A percentile compares a stretch with the other conserved stretches of the same genome.
Evolutionary conservation across 768 basidiomycete genomes (phyloP).

Genomic region (Neoboletus brunneissimus): DNA sequence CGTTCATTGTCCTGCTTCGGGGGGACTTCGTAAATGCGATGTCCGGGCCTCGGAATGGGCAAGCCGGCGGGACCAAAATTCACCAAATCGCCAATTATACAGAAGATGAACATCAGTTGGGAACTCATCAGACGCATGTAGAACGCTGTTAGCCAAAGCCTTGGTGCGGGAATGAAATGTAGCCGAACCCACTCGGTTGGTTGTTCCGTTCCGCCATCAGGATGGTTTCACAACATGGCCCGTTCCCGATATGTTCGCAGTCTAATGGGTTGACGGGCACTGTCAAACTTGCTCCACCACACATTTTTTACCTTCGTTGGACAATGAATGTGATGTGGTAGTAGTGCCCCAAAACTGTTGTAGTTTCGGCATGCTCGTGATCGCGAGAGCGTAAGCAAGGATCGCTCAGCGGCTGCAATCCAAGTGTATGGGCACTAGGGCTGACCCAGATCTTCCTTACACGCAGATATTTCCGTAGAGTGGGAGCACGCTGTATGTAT

Average conservation of each 20-base stretch:
- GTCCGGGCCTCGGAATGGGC: background rate
- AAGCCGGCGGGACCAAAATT: background rate
- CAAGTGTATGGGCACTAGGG: background rate
- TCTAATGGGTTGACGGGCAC: too few species aligned
- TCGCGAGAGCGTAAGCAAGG: background rate
- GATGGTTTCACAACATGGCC: background rate
- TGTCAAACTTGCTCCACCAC: too few species aligned
- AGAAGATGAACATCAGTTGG: background rate
- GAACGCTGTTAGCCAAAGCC: background rate
- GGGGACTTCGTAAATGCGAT: background rate
- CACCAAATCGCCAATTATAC: background rate
- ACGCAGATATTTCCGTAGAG: background rate
- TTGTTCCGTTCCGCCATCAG: background rate
- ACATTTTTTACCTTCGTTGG: background rate
- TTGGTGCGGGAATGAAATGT: background rate
- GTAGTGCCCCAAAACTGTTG: background rate
- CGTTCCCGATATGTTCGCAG: background rate
- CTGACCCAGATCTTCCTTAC: background rate
- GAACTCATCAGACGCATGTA: background rate
- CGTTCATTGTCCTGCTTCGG: background rate
- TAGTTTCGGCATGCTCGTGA: background rate
- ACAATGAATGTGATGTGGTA: background rate
- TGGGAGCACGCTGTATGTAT: too few species aligned
- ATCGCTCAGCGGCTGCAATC: background rate
- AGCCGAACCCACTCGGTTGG: background rate